Evolutionary conservation across 1,284 basidiomycete species (phyloP).

Genomic region (Phylloboletellus chloephorus): DNA sequence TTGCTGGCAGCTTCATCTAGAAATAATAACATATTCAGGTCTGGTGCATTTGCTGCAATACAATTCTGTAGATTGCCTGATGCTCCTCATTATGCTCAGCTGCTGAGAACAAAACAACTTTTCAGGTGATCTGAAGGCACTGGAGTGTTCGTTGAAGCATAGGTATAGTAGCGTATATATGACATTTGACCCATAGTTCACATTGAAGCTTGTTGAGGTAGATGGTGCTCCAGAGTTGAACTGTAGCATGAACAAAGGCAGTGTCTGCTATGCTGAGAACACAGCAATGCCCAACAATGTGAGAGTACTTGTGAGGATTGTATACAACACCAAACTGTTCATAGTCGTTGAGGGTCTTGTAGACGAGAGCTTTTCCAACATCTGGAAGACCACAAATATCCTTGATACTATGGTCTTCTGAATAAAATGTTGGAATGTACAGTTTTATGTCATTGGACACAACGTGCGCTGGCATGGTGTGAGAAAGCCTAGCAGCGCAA

Average conservation of each 20-base stretch:
- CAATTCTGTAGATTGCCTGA: no score
- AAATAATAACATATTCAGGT: no score
- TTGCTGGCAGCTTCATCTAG: no score
- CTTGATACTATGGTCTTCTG: not conserved
- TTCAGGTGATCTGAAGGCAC: no score
- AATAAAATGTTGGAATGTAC: not conserved
- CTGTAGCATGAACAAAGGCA: not conserved
- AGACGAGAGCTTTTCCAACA: not conserved
- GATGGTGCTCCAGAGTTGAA: not conserved
- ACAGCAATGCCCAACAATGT: not conserved
- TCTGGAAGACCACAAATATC: not conserved
- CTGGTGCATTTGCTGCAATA: no score
- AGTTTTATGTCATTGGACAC: no score
- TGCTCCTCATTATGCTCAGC: no score
- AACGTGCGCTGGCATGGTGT: not conserved
- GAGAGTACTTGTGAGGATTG: not conserved
- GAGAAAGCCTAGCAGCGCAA: no score
- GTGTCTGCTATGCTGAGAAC: not conserved
- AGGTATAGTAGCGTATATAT: not conserved
- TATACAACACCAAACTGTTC: not conserved
- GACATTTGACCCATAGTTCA: not conserved
- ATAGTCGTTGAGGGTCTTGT: not conserved
- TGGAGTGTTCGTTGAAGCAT: no score
- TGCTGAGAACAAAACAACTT: no score
- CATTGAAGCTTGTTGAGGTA: slow-evolving; percentile 23